Conservation (phyloP, 2,329 filamentous ascomycete genomes). For the Oidium heveae region DNA sequence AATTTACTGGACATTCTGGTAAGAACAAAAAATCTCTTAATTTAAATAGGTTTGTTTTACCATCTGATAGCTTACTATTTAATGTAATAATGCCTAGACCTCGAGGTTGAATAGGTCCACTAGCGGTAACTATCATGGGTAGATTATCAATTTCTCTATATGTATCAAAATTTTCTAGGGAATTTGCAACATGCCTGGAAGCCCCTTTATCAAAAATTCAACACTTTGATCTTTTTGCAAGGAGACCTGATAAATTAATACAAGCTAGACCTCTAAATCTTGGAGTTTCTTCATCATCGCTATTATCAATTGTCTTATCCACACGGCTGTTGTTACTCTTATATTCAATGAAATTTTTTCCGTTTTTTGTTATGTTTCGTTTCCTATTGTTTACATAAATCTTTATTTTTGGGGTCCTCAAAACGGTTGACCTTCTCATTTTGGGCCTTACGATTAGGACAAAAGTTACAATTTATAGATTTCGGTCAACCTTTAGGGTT, state of each 20-base stretch:
- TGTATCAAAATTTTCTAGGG: background rate
- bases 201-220: background rate
- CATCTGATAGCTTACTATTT: background rate
- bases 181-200: background rate
- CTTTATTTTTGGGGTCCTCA: too few species aligned
- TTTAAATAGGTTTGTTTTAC: background rate
- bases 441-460: background rate
- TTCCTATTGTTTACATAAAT: too few species aligned
- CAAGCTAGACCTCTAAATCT: background rate
- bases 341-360: too few species aligned
- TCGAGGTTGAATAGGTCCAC: background rate
- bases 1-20: background rate
- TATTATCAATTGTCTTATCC: too few species aligned
- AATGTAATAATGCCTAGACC: background rate
- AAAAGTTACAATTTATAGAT: background rate
- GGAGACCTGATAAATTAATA: background rate
- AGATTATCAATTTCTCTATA: background rate
- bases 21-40: background rate
- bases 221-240: background rate
- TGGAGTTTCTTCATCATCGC: background rate
- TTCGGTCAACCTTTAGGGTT: background rate
- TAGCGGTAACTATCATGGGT: background rate
- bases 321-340: too few species aligned
- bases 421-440: too few species aligned
- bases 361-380: too few species aligned